phyloP scores from a whole-genome alignment of 2,329 filamentous ascomycete genomes.

The Talaromyces piceae region DNA sequence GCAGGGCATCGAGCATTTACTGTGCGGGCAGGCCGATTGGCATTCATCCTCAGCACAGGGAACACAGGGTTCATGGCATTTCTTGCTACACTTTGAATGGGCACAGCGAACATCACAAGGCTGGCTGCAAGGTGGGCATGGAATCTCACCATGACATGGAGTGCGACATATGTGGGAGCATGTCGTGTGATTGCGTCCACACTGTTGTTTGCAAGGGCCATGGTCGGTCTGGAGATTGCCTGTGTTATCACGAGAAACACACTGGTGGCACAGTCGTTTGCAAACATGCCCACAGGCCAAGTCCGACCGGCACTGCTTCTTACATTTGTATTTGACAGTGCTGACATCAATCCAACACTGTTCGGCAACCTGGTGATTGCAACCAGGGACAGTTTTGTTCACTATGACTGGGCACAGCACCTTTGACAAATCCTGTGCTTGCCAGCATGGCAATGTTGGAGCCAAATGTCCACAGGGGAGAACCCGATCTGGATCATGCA shows the following conservation, averaged over 20 bases:
- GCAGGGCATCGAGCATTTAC: conserved; percentile 48
- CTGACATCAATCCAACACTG: conserved; percentile 36
- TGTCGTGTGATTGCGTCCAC: conserved; percentile 44
- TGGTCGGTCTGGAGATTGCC: conserved; percentile 37
- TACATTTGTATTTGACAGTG: conserved; percentile 45
- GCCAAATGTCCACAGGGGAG: conserved; percentile 26
- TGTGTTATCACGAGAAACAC: conserved; percentile 32
- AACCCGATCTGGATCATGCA: conserved; percentile 20
- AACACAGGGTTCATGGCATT: conserved; percentile 53
- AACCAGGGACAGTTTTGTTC: conserved; percentile 45
- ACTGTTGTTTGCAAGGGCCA: conserved; percentile 33
- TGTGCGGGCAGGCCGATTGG: conserved; percentile 50
- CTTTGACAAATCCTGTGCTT: conserved; percentile 35
- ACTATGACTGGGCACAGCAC: conserved; percentile 47
- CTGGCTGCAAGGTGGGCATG: conserved; percentile 22
- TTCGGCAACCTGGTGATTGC: conserved; percentile 47
- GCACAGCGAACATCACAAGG: conserved; percentile 51
- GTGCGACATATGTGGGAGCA: conserved; percentile 51
- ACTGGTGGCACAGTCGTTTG: conserved; percentile 42
- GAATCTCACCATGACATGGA: conserved; percentile 44
- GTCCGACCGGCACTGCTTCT: conserved; percentile 36
- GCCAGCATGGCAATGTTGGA: conserved; percentile 26
- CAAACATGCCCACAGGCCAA: conserved; percentile 56
- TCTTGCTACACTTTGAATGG: conserved; percentile 50
- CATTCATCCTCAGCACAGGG: conserved; percentile 54